phyloP scores from a whole-genome alignment of 1,284 basidiomycete species.

The Cutaneotrichosporon sp. region DNA sequence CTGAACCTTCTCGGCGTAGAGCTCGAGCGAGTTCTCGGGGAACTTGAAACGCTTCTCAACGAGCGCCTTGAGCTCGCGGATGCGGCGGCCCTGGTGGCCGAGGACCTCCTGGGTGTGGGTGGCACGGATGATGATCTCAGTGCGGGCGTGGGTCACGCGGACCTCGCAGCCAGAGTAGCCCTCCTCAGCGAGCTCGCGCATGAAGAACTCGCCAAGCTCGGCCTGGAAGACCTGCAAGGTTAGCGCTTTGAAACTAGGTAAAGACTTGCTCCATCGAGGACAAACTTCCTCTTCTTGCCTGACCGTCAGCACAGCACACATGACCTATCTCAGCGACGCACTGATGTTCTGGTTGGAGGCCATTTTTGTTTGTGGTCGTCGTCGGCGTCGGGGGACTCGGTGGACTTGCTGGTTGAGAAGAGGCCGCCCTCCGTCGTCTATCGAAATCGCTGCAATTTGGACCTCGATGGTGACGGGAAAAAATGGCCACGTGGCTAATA shows the following conservation, averaged over 20 bases:
- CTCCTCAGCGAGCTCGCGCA: slow-evolving; percentile 97
- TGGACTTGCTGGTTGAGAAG: no score
- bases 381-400: no score
- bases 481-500: no score
- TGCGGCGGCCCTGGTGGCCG: slow-evolving; percentile 98
- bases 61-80: slow-evolving; percentile 96
- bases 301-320: no score
- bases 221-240: slow-evolving; percentile 75
- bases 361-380: slow-evolving; percentile 39
- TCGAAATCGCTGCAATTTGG: no score
- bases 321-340: no score
- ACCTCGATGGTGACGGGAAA: no score
- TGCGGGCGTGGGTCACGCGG: slow-evolving; percentile 97
- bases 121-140: slow-evolving; percentile 99
- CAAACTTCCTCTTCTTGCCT: slow-evolving; percentile 97
- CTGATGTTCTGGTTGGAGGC: slow-evolving; percentile 67
- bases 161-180: slow-evolving; percentile 99
- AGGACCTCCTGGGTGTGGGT: slow-evolving; percentile 99
- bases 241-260: neutral
- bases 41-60: slow-evolving; percentile 99
- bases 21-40: slow-evolving; percentile 96
- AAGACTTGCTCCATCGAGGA: slow-evolving; percentile 57
- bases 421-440: no score
- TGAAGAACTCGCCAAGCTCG: slow-evolving; percentile 98
- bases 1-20: slow-evolving; percentile 99